Evolutionary conservation across 495 filamentous ascomycete genomes (phyloP), one percentile per base, ranked within the genome.

Genomic region (Choiromyces venosus): DNA sequence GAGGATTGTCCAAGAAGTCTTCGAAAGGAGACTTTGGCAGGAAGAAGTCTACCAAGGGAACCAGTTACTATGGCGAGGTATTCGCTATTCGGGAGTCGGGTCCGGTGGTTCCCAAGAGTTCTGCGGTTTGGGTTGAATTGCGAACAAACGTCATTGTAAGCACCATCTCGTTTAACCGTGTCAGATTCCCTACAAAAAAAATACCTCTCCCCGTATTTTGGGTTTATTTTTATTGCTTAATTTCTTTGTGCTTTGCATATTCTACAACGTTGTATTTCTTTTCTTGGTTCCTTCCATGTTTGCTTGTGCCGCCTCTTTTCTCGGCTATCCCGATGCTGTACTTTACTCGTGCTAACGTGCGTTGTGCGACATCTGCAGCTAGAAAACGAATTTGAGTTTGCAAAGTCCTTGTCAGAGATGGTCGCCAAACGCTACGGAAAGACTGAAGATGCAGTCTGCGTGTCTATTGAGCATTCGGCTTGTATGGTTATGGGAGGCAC

Each of bases 111-210:
- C 79, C 79, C 52, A 69, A 72, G 69, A 73, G 71, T 29, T 78
- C 79, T 36, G 79, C 76, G 39, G 87, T 97, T 70, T 86, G 92
- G 71, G 91, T 90, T 44, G 93, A 97, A 81, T 82, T 98, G 39
- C 90, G 88, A 79, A 92, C 92, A n/a, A 97, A 95, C 81, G 87
- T 89, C 44, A 91, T 90, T 81, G 93, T 94, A 85, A 77, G 89
- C 83, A 37, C 37, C 33, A 35, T 67, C 40, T 64, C 37, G 37
- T n/a, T 39, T 36, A 33, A 5, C 52, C 5, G 9, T 29, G 14
- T 61, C 52, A 6, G 52, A 16, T 61, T 61, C 52, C 25, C 52
- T 33, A 14, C 25, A 18, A 1, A 16, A 29, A 16, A 16, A 29
- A 16, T 29, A 1, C 12, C 25, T 33, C 42, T 71, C 46, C n/a